Percentiles rank a stretch among this genome's conserved stretches.
These are phyloP conservation scores for Cladosporium sp. DNA, from an alignment of 2,329 filamentous ascomycete genomes.

Conservation along the genomic window DNA sequence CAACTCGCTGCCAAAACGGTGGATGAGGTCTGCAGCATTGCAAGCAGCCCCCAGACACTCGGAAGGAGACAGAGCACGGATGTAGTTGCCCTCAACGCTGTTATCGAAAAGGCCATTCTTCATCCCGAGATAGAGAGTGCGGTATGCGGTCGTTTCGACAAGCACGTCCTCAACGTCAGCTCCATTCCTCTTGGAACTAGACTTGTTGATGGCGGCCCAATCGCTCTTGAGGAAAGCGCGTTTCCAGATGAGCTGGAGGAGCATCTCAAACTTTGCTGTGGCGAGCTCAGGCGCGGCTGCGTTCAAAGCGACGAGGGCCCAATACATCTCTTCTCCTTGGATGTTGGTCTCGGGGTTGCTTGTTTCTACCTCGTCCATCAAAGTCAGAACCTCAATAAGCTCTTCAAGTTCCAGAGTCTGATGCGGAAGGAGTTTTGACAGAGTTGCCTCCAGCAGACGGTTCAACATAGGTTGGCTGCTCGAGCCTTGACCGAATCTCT, in stretches of 20 bases:
- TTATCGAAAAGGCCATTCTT: slow-evolving; percentile 17
- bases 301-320: slow-evolving; percentile 59
- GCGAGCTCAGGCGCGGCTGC: slow-evolving; percentile 50
- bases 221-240: slow-evolving; percentile 78
- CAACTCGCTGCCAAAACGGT: slow-evolving; percentile 52
- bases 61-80: slow-evolving; percentile 24
- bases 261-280: slow-evolving; percentile 51
- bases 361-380: slow-evolving; percentile 55
- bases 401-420: slow-evolving; percentile 57
- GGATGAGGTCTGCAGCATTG: slow-evolving; percentile 32
- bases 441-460: slow-evolving; percentile 64
- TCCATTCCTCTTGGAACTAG: slow-evolving; percentile 58
- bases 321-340: slow-evolving; percentile 62
- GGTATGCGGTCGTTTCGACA: slow-evolving; percentile 30
- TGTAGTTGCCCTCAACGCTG: slow-evolving; percentile 11
- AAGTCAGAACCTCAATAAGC: slow-evolving; percentile 71
- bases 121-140: slow-evolving; percentile 42
- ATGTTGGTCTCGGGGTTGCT: slow-evolving; percentile 44
- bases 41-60: slow-evolving; percentile 49
- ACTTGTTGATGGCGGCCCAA: slow-evolving; percentile 76
- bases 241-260: slow-evolving; percentile 73
- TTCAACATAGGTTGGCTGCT: slow-evolving; percentile 57
- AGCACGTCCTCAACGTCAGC: slow-evolving; percentile 59
- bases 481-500: slow-evolving; percentile 48
- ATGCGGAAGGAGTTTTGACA: slow-evolving; percentile 66